A percentile compares a stretch with the other conserved stretches of the same genome.
phyloP scores from a whole-genome alignment of 345 rosid genomes.

The Brassica nigra region DNA sequence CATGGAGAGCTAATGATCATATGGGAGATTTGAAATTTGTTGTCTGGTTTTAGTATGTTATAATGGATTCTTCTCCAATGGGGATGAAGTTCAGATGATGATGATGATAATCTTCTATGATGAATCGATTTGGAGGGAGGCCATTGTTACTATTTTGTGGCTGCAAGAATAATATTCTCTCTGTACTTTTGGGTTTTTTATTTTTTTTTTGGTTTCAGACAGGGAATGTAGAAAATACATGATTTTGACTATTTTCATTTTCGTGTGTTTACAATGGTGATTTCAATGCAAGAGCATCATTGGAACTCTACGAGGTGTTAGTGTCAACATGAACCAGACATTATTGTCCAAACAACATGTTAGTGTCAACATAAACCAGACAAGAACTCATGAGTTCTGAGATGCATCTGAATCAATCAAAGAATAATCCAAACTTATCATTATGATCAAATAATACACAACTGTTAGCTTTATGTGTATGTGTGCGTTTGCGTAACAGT shows the following conservation, averaged over 20 bases:
- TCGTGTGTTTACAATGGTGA: neutral
- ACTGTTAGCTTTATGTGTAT: neutral
- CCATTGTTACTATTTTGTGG: constrained; percentile 19
- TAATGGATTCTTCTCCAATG: constrained; percentile 29
- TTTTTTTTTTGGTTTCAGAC: constrained; percentile 20
- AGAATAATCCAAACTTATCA: constrained; percentile 42
- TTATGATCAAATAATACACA: neutral
- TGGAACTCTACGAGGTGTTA: constrained; percentile 43
- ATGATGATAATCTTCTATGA: constrained; percentile 26
- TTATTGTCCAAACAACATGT: constrained; percentile 30
- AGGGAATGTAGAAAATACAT: constrained; percentile 32
- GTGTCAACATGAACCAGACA: constrained; percentile 54
- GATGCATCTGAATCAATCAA: constrained; percentile 76
- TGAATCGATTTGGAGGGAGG: constrained; percentile 35
- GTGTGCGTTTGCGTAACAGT: neutral
- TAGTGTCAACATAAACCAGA: constrained; percentile 53
- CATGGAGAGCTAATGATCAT: constrained; percentile 25
- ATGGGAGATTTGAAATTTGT: constrained; percentile 32
- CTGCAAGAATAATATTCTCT: constrained; percentile 25
- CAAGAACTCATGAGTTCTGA: constrained; percentile 68
- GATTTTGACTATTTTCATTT: constrained; percentile 25
- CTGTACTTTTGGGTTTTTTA: constrained; percentile 22
- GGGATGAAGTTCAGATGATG: constrained; percentile 27
- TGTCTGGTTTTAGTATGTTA: constrained; percentile 22
- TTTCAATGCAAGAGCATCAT: constrained; percentile 52